A percentile compares a stretch with the other conserved stretches of the same genome.
Conservation (phyloP, 148 eudicot species). For the Nyssa sinensis region DNA sequence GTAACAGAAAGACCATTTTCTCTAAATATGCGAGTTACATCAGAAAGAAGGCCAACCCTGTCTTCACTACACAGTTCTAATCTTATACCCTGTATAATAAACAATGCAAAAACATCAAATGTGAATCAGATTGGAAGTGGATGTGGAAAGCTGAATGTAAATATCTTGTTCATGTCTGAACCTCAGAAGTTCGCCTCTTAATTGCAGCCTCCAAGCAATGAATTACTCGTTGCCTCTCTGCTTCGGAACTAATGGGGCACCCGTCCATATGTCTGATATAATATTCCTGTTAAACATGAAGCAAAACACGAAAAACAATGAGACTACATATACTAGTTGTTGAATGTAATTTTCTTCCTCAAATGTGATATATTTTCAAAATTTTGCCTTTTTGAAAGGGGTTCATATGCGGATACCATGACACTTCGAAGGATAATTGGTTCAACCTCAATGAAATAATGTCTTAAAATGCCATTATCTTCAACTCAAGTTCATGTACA, state of each 20-base stretch:
- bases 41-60: slow-evolving; percentile 75
- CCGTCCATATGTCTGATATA: slow-evolving; percentile 85
- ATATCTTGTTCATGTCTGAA: slow-evolving; percentile 16
- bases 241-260: slow-evolving; percentile 81
- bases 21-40: slow-evolving; percentile 83
- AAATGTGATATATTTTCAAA: background rate
- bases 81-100: slow-evolving; percentile 64
- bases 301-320: background rate
- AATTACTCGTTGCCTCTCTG: slow-evolving; percentile 79
- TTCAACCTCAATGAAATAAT: background rate
- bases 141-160: background rate
- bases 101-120: background rate
- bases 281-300: slow-evolving; percentile 52
- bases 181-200: slow-evolving; percentile 82
- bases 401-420: background rate
- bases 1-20: slow-evolving; percentile 86
- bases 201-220: slow-evolving; percentile 88
- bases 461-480: background rate
- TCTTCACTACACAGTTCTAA: slow-evolving; percentile 79
- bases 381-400: background rate
- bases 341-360: background rate
- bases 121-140: background rate
- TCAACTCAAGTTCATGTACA: background rate
- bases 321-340: background rate
- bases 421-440: background rate